A percentile compares a stretch with the other conserved stretches of the same genome.
These are phyloP conservation scores for Trichoderma hamatum DNA, from an alignment of 2,329 filamentous ascomycete genomes.

Conservation along the genomic window DNA sequence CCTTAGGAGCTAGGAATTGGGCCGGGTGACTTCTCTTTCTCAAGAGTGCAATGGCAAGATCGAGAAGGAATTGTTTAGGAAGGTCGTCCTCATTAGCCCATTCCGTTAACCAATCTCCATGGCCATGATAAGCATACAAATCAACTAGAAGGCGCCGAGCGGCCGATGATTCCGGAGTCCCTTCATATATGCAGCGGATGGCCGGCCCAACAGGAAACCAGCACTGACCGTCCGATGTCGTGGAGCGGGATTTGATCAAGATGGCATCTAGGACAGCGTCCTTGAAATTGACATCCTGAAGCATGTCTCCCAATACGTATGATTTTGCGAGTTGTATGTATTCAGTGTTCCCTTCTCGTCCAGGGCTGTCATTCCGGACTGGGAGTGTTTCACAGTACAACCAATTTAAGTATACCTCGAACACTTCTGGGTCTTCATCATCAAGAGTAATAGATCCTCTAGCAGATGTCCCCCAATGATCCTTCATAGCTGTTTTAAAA, in stretches of 20 bases:
- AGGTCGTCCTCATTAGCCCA: conserved; percentile 1
- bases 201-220: conserved; percentile 20
- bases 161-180: conserved; percentile 3
- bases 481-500: conserved; percentile 21
- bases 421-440: conserved; percentile 7
- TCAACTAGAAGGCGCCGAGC: conserved; percentile 16
- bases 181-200: conserved; percentile 18
- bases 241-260: conserved; percentile 3
- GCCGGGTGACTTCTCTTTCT: background rate
- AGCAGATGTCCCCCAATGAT: conserved; percentile 15
- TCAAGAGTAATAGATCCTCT: background rate
- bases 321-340: conserved; percentile 26
- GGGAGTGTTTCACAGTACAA: conserved; percentile 21
- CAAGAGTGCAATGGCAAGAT: conserved; percentile 4
- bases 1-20: background rate
- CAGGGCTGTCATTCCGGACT: conserved; percentile 16
- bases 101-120: background rate
- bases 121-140: conserved; percentile 6
- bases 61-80: conserved; percentile 12
- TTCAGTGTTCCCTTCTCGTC: conserved; percentile 5
- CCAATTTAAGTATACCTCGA: conserved; percentile 24
- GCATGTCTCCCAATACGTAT: conserved; percentile 25
- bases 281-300: conserved; percentile 21
- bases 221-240: background rate
- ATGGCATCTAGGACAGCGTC: conserved; percentile 25